Evolutionary conservation across 192 early-diverging fungal genomes (phyloP).

Genomic region (Umbelopsis isabellina): DNA sequence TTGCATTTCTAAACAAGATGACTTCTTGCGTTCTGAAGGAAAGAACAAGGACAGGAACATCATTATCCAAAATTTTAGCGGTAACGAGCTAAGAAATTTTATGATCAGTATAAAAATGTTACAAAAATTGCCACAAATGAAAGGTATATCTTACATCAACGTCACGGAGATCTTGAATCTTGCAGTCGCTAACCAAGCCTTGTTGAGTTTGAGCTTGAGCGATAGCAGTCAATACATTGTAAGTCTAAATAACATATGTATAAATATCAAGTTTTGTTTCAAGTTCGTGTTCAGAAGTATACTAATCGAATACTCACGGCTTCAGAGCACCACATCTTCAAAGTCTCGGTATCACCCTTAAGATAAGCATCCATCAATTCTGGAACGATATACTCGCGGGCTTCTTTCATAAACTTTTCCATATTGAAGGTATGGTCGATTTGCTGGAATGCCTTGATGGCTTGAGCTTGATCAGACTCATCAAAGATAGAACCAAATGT

Average conservation of each 20-base stretch:
- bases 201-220: slow-evolving; percentile 84
- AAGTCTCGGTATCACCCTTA: slow-evolving; percentile 77
- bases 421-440: slow-evolving; percentile 88
- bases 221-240: slow-evolving; percentile 81
- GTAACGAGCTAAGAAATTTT: slow-evolving; percentile 63
- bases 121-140: neutral
- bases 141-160: slow-evolving; percentile 63
- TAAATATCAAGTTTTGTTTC: neutral
- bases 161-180: slow-evolving; percentile 89
- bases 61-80: slow-evolving; percentile 91
- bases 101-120: neutral
- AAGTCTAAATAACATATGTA: slow-evolving; percentile 49
- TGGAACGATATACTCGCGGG: slow-evolving; percentile 89
- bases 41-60: slow-evolving; percentile 87
- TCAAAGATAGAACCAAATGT: slow-evolving; percentile 82
- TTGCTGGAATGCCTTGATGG: slow-evolving; percentile 79
- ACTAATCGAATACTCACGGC: slow-evolving; percentile 54
- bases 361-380: slow-evolving; percentile 96
- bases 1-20: slow-evolving; percentile 86
- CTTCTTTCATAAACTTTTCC: slow-evolving; percentile 89
- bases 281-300: too few species aligned
- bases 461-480: slow-evolving; percentile 92
- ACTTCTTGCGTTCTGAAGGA: slow-evolving; percentile 95
- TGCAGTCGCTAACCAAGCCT: slow-evolving; percentile 92
- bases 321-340: slow-evolving; percentile 95